Base-by-base conservation (phyloP, 2,329 filamentous ascomycete genomes). In the Trichophaea hybrida region DNA sequence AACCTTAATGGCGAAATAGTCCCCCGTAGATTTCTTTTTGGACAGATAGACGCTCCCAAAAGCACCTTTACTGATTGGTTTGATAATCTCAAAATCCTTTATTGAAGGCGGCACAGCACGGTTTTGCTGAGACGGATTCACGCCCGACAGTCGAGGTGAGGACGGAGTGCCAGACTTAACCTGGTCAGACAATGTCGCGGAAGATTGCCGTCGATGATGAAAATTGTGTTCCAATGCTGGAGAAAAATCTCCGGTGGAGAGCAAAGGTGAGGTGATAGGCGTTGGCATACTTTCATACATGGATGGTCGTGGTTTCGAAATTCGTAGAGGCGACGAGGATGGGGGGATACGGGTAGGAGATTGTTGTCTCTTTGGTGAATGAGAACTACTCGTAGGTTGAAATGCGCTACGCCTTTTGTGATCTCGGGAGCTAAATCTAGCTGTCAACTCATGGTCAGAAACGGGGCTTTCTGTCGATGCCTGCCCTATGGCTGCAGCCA, bases 41-140 rank as follows among this genome's bases (percentile, higher is more conserved):
- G 93, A 91, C 35, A 98, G 75, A 70, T 98, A 98, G 6, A 98
- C 93, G 71, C 93, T 97, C 4, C 93, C 93, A 72, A 98, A 98
- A 3, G 93, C 93, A 54, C 93, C 93, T 73, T 96, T 97, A 74
- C 93, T 98, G 73, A 98, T 98, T 5, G 93, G 93, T 70, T 98
- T 98, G 75, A 98, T 95, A 67, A 98, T 95, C 71, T 98, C 93
- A 68, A 98, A 98, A 70, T 98, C 93, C 69, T 97, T 97, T 74
- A 98, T 98, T 0, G 94, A 98, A 6, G 91, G 89, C 2, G 93
- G 88, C 1, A 91, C 85, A 34, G 91, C 88, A 60, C 89, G 84
- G 53, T 89, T 87, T 71, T 94, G 89, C 1, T 86, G 86, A 34
- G 90, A 86, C 43, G 83, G 80, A 60, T 81, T 84, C 17, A 85